Evolutionary conservation across 805 yeast genomes (phyloP), one percentile per base, ranked within the genome.

Genomic region (Cyberlindnera subsufficiens): DNA sequence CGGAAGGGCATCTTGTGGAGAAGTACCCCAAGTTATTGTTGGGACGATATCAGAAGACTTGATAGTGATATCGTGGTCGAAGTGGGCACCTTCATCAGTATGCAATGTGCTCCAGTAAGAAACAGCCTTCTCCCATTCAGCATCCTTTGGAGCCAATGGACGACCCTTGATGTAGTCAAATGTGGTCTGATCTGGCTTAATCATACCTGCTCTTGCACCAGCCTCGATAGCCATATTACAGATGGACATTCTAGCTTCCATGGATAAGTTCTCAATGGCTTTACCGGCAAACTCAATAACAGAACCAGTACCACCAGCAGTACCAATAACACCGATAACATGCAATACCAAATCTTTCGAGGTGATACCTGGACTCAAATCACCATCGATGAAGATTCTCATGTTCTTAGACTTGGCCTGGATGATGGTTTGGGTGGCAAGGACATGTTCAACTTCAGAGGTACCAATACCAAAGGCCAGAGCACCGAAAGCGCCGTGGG

Each of bases 121-220:
- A 30, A 89, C 75, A 44, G 98, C 99, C 67, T 91, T 89, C 42
- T 86, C 96, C 96, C 96, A 93, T 68, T 91, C 90, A 4, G 66
- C 88, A 46, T 95, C 99, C 61, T 78, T 77, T 60, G 99, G 99
- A 50, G 96, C 91, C 54, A 93, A 75, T 35, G 98, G 97, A 62
- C 96, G 79, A 48, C 95, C 96, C 70, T 90, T 82, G 57, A 93
- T 74, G 68, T 93, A 93, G 46, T 83, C 82, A 59, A 84, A 86
- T 25, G 98, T 91, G 42, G 65, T 80, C 51, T 89, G 85, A 63
- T 93, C 99, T 9, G 99, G 99, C 52, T 83, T 86, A 63, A 93
- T 91, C 97, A 93, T 88, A 68, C 99, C 99, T 22, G 99, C 98
- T 71, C 99, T 83, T 15, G 99, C 99, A 70, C 99, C 99, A 46